Evolutionary conservation across 805 yeast species (phyloP).

Genomic region (Barnettozyma siamensis): DNA sequence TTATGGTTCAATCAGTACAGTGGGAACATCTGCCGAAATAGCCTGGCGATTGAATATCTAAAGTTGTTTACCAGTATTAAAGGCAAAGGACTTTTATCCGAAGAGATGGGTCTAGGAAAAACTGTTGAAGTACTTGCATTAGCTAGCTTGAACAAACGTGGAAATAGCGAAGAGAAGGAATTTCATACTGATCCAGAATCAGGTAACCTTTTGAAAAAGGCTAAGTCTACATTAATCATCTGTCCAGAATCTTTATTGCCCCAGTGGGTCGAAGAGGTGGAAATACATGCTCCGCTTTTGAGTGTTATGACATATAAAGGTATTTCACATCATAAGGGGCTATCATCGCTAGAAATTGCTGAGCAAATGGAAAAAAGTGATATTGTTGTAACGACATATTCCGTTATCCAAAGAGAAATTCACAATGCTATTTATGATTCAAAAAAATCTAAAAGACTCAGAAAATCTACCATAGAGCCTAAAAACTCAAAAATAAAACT

Average conservation of each 20-base stretch:
- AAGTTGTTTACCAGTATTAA: constrained; percentile 18
- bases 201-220: constrained; percentile 28
- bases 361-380: constrained; percentile 58
- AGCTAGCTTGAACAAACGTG: constrained; percentile 54
- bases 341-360: constrained; percentile 36
- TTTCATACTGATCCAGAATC: constrained; percentile 9
- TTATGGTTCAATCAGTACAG: constrained; percentile 48
- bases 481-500: background rate
- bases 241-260: constrained; percentile 79
- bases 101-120: constrained; percentile 97
- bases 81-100: constrained; percentile 49
- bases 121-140: constrained; percentile 80
- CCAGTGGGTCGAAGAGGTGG: constrained; percentile 83
- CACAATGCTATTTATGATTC: constrained; percentile 76
- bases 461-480: constrained; percentile 6
- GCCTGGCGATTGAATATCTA: constrained; percentile 27
- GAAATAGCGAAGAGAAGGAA: constrained; percentile 18
- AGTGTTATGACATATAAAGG: constrained; percentile 65
- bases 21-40: constrained; percentile 37
- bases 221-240: constrained; percentile 73
- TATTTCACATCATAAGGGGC: constrained; percentile 30
- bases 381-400: constrained; percentile 75
- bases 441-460: constrained; percentile 24
- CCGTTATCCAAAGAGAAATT: constrained; percentile 64
- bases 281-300: constrained; percentile 51